phyloP scores from a whole-genome alignment of 768 basidiomycete species.

The Infundibulicybe gibba region DNA sequence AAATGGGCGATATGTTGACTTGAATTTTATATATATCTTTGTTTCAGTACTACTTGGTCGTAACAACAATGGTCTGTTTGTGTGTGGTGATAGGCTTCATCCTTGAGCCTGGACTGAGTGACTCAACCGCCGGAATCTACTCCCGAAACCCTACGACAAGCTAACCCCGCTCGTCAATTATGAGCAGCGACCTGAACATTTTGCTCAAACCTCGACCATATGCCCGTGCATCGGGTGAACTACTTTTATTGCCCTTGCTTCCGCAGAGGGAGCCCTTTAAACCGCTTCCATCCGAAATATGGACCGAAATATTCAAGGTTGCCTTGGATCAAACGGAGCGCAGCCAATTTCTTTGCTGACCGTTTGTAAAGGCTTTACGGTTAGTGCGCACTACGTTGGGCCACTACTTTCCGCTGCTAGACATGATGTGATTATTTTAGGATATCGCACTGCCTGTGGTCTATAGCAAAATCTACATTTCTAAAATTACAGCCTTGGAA shows the following conservation, averaged over 20 bases:
- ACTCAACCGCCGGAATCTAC: too few species aligned
- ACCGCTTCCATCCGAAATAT: constrained; percentile 66
- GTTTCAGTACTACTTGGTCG: too few species aligned
- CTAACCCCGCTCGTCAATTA: too few species aligned
- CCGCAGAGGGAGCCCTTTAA: constrained; percentile 48
- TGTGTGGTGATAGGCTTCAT: too few species aligned
- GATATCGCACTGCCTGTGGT: constrained; percentile 63
- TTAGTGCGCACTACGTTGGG: constrained; percentile 13
- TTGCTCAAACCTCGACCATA: constrained; percentile 68
- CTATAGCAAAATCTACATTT: constrained; percentile 51
- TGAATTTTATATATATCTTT: constrained; percentile 15
- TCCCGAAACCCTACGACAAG: too few species aligned
- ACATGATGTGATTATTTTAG: constrained; percentile 28
- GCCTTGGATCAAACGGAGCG: constrained; percentile 20
- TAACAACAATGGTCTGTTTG: too few species aligned
- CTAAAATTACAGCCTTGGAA: constrained; percentile 40
- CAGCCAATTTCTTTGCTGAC: constrained; percentile 27
- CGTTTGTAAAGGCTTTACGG: constrained; percentile 46
- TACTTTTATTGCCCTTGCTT: constrained; percentile 68
- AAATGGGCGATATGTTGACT: constrained; percentile 64
- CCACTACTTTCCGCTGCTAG: too few species aligned
- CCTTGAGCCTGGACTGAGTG: too few species aligned
- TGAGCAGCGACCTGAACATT: constrained; percentile 22
- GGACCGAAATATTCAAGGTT: constrained; percentile 57
- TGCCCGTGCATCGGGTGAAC: constrained; percentile 50